Conservation (phyloP, 768 basidiomycete species). For the Suillus occidentalis region DNA sequence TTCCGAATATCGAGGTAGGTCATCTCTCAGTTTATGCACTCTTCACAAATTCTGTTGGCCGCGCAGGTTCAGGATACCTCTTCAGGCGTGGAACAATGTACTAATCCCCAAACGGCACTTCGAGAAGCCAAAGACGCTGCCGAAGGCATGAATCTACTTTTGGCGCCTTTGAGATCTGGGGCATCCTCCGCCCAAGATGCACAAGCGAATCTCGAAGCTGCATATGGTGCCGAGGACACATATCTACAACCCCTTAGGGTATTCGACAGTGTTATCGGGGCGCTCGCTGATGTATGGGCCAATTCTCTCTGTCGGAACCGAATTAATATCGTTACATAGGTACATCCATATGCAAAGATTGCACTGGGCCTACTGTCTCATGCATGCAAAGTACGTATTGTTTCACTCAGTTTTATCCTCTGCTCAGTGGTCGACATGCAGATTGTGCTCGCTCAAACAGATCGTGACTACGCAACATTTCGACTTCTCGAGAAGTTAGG, state of each 20-base stretch:
- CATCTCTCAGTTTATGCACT: not conserved
- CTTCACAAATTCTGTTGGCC: not conserved
- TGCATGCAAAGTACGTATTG: not conserved
- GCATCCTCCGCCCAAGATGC: not conserved
- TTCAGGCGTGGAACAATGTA: not conserved
- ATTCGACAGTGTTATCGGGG: not conserved
- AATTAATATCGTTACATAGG: not conserved
- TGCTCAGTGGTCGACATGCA: not conserved
- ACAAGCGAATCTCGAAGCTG: not conserved
- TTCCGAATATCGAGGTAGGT: not conserved
- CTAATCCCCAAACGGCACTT: not conserved
- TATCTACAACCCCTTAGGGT: constrained; percentile 1
- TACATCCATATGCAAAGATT: constrained; percentile 11
- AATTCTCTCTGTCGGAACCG: not conserved
- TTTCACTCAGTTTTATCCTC: not conserved
- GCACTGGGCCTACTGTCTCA: not conserved
- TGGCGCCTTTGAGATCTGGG: not conserved
- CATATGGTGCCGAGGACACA: not conserved
- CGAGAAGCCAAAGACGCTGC: not conserved
- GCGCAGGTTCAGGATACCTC: not conserved
- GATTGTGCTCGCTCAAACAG: constrained; percentile 2
- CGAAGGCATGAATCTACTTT: not conserved
- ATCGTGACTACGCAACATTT: not conserved
- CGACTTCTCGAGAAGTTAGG: constrained; percentile 1
- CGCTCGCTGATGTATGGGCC: not conserved